Percentiles rank a stretch among this genome's conserved stretches.
phyloP scores from a whole-genome alignment of 352 stramenopile species.

The Pythium phragmiticola region DNA sequence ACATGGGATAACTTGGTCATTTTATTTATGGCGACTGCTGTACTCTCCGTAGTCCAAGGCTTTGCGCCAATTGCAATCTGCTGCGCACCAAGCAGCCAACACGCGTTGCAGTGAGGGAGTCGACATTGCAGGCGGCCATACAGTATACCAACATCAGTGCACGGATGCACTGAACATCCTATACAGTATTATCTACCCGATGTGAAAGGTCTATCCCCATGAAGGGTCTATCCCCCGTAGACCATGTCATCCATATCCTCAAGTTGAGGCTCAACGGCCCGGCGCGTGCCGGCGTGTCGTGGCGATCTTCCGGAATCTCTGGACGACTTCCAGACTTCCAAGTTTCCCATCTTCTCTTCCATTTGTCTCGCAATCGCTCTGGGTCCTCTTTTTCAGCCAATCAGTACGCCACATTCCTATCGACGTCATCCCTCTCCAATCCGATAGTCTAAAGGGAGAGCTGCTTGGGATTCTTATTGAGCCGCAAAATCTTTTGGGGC shows the following conservation, averaged over 20 bases:
- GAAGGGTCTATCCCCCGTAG: too few species aligned
- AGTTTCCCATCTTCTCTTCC: neutral
- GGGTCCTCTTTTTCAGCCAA: conserved; percentile 18
- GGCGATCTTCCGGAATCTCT: neutral
- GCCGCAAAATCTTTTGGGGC: neutral
- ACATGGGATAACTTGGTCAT: conserved; percentile 13
- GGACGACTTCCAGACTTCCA: neutral
- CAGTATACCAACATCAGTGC: too few species aligned
- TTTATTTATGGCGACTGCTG: conserved; percentile 1
- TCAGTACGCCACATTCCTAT: conserved; percentile 14
- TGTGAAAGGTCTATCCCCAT: too few species aligned
- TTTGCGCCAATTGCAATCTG: conserved; percentile 1
- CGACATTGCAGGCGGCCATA: too few species aligned
- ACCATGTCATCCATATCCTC: neutral
- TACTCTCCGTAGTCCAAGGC: neutral
- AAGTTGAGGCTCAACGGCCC: neutral
- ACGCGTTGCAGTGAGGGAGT: too few species aligned
- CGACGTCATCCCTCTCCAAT: conserved; percentile 28
- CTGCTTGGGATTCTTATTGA: neutral
- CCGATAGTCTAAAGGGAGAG: conserved; percentile 2
- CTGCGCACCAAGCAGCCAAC: conserved; percentile 14
- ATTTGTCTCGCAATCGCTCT: conserved; percentile 25
- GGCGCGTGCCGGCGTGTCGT: neutral
- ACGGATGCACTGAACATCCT: too few species aligned
- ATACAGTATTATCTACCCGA: too few species aligned